phyloP scores from a whole-genome alignment of 805 yeast species.

The Hanseniaspora vineae region DNA sequence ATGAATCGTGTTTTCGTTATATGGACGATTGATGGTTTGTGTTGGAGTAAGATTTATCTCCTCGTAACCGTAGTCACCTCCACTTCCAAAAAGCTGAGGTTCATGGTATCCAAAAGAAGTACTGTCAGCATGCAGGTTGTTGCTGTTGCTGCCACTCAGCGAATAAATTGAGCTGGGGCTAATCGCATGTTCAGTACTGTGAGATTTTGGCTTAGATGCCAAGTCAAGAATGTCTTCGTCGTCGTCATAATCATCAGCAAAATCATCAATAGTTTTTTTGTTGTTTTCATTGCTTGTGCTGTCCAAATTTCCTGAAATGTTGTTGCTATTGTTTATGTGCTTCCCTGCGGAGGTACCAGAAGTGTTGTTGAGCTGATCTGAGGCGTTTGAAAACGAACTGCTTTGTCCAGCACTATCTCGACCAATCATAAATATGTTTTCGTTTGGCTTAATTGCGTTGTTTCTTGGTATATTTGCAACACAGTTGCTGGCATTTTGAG shows the following conservation, averaged over 20 bases:
- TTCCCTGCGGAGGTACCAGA: too few species aligned
- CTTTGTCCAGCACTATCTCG: too few species aligned
- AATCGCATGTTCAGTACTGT: background rate
- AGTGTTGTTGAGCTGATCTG: too few species aligned
- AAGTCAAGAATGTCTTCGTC: background rate
- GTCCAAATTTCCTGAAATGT: too few species aligned
- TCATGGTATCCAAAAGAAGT: background rate
- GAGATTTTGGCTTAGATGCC: background rate
- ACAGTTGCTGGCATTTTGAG: too few species aligned
- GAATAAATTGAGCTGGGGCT: too few species aligned
- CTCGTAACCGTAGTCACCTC: background rate
- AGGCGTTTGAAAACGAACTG: too few species aligned
- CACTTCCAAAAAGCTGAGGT: background rate
- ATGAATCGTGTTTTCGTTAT: slow-evolving; percentile 2
- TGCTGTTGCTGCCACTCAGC: too few species aligned
- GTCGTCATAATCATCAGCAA: background rate
- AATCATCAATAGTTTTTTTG: background rate
- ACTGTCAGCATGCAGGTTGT: too few species aligned
- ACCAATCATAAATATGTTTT: background rate
- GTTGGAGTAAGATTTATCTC: background rate
- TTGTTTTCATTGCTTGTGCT: background rate
- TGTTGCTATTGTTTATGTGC: too few species aligned
- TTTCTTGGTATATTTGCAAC: too few species aligned
- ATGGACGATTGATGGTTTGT: background rate
- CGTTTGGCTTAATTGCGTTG: background rate